Conservation (phyloP, 768 basidiomycete genomes). For the Boletus coccyginus region DNA sequence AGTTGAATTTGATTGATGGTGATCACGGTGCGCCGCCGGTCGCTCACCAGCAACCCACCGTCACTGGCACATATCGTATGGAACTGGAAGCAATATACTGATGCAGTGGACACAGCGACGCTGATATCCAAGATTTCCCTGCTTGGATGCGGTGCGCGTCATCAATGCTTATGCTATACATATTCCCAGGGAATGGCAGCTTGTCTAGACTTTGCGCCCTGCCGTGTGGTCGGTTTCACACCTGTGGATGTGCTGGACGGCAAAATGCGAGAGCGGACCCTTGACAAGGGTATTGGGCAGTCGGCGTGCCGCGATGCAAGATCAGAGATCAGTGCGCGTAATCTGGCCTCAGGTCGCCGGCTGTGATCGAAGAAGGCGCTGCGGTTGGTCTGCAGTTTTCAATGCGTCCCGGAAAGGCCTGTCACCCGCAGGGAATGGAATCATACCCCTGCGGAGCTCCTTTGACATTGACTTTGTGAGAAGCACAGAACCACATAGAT, state of each 20-base stretch:
- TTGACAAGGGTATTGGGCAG: conserved; percentile 20
- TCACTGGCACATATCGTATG: conserved; percentile 4
- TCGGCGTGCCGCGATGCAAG: conserved; percentile 20
- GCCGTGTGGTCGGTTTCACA: too few species aligned
- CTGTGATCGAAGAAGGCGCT: conserved; percentile 26
- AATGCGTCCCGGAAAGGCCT: conserved; percentile 19
- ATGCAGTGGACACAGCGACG: too few species aligned
- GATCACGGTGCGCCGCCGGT: conserved; percentile 6
- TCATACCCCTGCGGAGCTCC: conserved; percentile 11
- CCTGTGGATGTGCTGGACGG: background rate
- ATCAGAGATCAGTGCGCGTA: conserved; percentile 17
- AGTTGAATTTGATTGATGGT: conserved; percentile 17
- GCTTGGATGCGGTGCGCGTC: too few species aligned
- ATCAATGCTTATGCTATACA: too few species aligned
- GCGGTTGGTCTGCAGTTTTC: conserved; percentile 9
- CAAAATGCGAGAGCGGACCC: conserved; percentile 3
- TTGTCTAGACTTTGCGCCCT: too few species aligned
- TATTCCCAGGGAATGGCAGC: conserved; percentile 1
- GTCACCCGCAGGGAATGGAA: conserved; percentile 22
- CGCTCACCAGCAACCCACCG: background rate
- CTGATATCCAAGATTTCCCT: too few species aligned
- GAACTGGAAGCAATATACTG: conserved; percentile 2
- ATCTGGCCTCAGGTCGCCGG: conserved; percentile 15
- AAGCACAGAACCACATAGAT: conserved; percentile 11
- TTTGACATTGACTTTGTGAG: conserved; percentile 16